Base-by-base conservation (phyloP, 208 protist species). In the Trypanosoma rangeli region DNA sequence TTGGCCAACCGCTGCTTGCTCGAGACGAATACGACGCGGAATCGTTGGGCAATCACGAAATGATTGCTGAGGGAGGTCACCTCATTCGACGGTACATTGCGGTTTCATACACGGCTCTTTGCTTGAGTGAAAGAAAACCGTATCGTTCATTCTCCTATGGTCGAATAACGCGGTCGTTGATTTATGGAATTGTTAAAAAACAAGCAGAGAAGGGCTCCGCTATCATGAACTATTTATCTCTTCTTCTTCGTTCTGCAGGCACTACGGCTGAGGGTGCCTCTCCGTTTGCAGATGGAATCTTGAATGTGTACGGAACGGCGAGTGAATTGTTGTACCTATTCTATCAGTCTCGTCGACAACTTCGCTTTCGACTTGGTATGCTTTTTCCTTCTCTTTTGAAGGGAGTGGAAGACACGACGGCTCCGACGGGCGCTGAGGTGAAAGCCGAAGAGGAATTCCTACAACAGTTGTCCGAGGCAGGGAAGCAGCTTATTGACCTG, bases 81-180 rank as follows among this genome's bases (percentile, higher is more conserved):
- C 24, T 68, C 18, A 26, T 62, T 10, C 59, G 62, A 8, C 70
- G 60, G n/a, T 31, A 75, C 22, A 26, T 75, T 12, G 52, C 62
- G 44, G 62, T 75, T 20, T 52, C 31, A 29, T 75, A 75, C 52
- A 18, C 33, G 3, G 54, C 60, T 7, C 1, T 64, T 33, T 10
- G 49, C n/a, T 28, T 28, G 24, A 56, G 18, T 13, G 39, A 70
- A 29, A 82, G 71, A 22, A 79, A 72, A 3, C 57, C 68, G 54
- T 81, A 85, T 63, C 59, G 64, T 49, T 54, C 68, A 31, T 65
- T 74, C 57, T 90, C 83, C 15, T 88, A 81, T 53, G 77, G 79
- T 46, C 73, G 64, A 7, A 50, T 82, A n/a, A 65, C 65, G 49
- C 74, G 73, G 24, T 26, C 46, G 5, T 56, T 61, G 24, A 73